Conservation (phyloP, 495 filamentous ascomycete species). For the Neurospora intermedia region DNA sequence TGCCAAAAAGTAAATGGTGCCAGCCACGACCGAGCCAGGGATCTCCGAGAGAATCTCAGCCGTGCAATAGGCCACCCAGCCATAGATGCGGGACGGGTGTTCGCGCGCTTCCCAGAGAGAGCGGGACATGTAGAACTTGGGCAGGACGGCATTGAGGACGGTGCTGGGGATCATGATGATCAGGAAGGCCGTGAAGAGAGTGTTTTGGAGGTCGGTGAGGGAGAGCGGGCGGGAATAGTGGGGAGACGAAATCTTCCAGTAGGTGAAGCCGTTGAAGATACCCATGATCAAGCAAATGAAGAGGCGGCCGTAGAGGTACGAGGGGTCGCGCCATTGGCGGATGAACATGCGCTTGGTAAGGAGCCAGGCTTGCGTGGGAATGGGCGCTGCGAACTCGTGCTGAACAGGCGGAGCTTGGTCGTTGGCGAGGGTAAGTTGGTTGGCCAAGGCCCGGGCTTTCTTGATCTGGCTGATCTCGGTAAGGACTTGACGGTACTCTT, state of each 20-base stretch:
- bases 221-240: neutral
- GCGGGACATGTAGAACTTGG: slow-evolving; percentile 73
- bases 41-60: slow-evolving; percentile 70
- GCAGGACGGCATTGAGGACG: slow-evolving; percentile 62
- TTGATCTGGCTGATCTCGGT: slow-evolving; percentile 63
- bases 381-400: slow-evolving; percentile 28
- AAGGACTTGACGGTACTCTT: slow-evolving; percentile 53
- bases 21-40: slow-evolving; percentile 53
- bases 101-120: slow-evolving; percentile 68
- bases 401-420: slow-evolving; percentile 15
- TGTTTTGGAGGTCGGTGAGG: slow-evolving; percentile 63
- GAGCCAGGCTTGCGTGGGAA: slow-evolving; percentile 31
- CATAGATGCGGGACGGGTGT: slow-evolving; percentile 66
- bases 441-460: slow-evolving; percentile 7
- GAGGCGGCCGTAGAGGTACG: slow-evolving; percentile 61
- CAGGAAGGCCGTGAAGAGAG: slow-evolving; percentile 68
- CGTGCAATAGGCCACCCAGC: slow-evolving; percentile 73
- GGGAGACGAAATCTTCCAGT: slow-evolving; percentile 47
- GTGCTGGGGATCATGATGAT: slow-evolving; percentile 66
- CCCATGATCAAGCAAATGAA: slow-evolving; percentile 42
- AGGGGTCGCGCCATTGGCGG: slow-evolving; percentile 69
- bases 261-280: slow-evolving; percentile 82
- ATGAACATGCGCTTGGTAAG: slow-evolving; percentile 56
- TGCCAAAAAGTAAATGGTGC: slow-evolving; percentile 57
- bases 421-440: slow-evolving; percentile 26